Percentiles rank a stretch among this genome's conserved stretches.
These are phyloP conservation scores for Porpolomopsis calyptriformis DNA, from an alignment of 768 basidiomycete species.

Conservation along the genomic window DNA sequence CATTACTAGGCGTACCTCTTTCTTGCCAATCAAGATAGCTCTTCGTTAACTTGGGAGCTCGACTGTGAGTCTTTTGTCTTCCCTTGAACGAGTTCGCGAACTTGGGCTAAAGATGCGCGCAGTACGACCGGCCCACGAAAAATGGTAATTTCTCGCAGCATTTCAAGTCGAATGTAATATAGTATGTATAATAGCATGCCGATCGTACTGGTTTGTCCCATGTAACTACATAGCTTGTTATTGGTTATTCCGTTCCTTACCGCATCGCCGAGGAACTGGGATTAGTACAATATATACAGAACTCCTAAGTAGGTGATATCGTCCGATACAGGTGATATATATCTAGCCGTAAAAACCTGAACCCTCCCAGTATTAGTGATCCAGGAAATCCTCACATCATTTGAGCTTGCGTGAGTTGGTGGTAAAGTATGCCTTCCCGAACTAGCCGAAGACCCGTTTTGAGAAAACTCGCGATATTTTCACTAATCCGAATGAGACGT, in stretches of 20 bases:
- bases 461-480: not conserved
- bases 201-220: no score
- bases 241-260: no score
- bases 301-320: no score
- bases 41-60: conserved; percentile 72
- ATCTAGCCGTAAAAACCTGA: no score
- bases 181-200: not conserved
- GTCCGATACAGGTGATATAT: not conserved
- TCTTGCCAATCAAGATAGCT: conserved; percentile 57
- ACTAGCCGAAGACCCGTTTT: not conserved
- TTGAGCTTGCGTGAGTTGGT: not conserved
- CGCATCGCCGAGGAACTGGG: no score
- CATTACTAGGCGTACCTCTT: conserved; percentile 47
- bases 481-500: not conserved
- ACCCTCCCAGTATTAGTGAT: not conserved
- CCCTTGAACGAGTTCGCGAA: not conserved
- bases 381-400: not conserved
- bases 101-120: not conserved
- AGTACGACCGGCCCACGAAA: conserved; percentile 39
- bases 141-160: conserved; percentile 23
- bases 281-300: no score
- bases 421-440: not conserved
- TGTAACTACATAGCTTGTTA: no score
- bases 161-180: not conserved
- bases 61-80: conserved; percentile 42